Percentiles rank a stretch among this genome's conserved stretches.
These are phyloP conservation scores for Gynochthodes officinalis DNA, from an alignment of 257 asterid species.

Conservation along the genomic window DNA sequence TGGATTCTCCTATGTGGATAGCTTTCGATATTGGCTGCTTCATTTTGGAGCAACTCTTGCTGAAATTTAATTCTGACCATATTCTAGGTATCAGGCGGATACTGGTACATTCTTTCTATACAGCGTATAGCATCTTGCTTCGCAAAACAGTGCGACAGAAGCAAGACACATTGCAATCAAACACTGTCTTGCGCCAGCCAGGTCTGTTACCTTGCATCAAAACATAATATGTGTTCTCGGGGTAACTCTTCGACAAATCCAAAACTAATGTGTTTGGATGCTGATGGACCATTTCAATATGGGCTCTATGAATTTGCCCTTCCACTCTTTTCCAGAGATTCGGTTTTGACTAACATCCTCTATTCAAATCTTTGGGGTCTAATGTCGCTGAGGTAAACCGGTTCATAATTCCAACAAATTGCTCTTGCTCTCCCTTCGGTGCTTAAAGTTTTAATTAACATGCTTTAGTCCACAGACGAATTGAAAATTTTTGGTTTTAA, in stretches of 20 bases:
- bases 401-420: neutral
- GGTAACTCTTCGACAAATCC: slow-evolving; percentile 4
- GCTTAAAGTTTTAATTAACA: too few relatives aligned
- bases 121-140: slow-evolving; percentile 24
- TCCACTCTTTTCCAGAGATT: slow-evolving; percentile 16
- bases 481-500: neutral
- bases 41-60: neutral
- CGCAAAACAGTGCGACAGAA: neutral
- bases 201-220: neutral
- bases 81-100: slow-evolving; percentile 27
- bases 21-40: neutral
- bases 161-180: neutral
- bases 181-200: slow-evolving; percentile 6
- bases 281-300: slow-evolving; percentile 15
- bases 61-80: neutral
- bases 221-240: neutral
- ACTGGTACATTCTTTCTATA: slow-evolving; percentile 27
- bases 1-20: too few relatives aligned
- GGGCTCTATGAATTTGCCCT: slow-evolving; percentile 20
- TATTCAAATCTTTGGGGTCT: slow-evolving; percentile 39
- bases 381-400: slow-evolving; percentile 35
- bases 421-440: neutral
- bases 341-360: slow-evolving; percentile 21
- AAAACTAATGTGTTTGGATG: slow-evolving; percentile 20
- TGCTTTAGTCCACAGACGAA: neutral